These are phyloP conservation scores for Lasiodiplodia citricola DNA, from an alignment of 2,329 filamentous ascomycete genomes.

Conservation along the genomic window DNA sequence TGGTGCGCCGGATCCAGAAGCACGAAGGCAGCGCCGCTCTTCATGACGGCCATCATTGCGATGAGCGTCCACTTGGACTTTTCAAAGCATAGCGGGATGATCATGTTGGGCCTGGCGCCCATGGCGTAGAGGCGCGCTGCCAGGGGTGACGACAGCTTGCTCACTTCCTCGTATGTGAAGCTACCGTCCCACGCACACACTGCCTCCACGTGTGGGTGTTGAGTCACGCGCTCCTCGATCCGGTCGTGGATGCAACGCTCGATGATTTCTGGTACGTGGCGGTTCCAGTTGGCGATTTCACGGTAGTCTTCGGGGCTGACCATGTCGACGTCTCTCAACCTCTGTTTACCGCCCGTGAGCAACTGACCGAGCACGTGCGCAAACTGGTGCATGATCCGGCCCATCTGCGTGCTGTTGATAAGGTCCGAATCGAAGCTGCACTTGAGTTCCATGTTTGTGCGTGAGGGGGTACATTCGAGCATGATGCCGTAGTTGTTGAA, in stretches of 20 bases:
- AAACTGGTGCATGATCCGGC: neutral
- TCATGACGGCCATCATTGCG: constrained; percentile 74
- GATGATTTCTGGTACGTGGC: constrained; percentile 29
- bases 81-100: constrained; percentile 77
- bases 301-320: neutral
- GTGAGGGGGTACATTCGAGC: constrained; percentile 16
- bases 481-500: constrained; percentile 22
- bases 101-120: constrained; percentile 57
- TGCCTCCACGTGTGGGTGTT: constrained; percentile 18
- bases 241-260: constrained; percentile 7
- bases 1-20: constrained; percentile 63
- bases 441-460: neutral
- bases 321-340: neutral
- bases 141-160: constrained; percentile 66
- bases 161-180: constrained; percentile 70
- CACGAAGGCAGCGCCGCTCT: constrained; percentile 79
- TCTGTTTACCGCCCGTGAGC: too few species aligned
- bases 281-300: neutral
- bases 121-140: constrained; percentile 60
- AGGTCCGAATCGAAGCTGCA: neutral
- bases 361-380: neutral
- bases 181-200: constrained; percentile 18
- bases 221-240: constrained; percentile 30
- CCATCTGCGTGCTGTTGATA: neutral
- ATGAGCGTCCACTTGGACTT: constrained; percentile 77